Evolutionary conservation across 345 rosid species (phyloP).

Genomic region (Streptanthus diversifolius): DNA sequence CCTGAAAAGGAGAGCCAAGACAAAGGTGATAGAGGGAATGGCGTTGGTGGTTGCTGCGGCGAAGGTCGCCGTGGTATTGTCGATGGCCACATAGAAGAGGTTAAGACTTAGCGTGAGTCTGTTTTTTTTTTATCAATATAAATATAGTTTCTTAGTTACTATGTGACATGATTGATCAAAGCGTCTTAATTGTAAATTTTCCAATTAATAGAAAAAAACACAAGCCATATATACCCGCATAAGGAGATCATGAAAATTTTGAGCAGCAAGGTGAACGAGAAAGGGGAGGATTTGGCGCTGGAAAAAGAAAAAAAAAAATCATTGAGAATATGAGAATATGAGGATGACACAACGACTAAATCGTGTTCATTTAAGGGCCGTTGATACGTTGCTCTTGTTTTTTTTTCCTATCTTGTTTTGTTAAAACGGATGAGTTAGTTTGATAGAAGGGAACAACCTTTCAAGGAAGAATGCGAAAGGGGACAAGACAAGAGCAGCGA

Average conservation of each 20-base stretch:
- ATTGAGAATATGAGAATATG: not conserved
- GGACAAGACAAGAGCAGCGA: constrained; percentile 26
- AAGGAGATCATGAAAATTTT: constrained; percentile 35
- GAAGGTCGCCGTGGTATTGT: constrained; percentile 71
- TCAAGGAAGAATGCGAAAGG: constrained; percentile 36
- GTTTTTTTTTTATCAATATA: not conserved
- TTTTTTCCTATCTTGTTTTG: not conserved
- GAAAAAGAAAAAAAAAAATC: not conserved
- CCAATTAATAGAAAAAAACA: not conserved
- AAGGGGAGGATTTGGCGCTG: constrained; percentile 25
- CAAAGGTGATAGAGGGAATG: constrained; percentile 72
- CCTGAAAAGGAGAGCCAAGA: constrained; percentile 61
- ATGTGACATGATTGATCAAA: not conserved
- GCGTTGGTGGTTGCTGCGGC: constrained; percentile 83
- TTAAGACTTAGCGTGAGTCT: constrained; percentile 71
- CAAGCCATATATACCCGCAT: constrained; percentile 21
- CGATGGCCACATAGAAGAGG: constrained; percentile 63
- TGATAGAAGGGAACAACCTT: constrained; percentile 15
- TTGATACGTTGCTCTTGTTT: not conserved
- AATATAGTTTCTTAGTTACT: not conserved
- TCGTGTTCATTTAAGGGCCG: not conserved
- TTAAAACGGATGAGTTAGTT: not conserved
- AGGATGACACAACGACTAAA: not conserved
- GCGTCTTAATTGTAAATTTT: not conserved
- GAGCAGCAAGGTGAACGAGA: constrained; percentile 20